Percentiles rank a stretch among this genome's conserved stretches.
Conservation (phyloP, 2,329 filamentous ascomycete species). For the Fonsecaea pedrosoi region DNA sequence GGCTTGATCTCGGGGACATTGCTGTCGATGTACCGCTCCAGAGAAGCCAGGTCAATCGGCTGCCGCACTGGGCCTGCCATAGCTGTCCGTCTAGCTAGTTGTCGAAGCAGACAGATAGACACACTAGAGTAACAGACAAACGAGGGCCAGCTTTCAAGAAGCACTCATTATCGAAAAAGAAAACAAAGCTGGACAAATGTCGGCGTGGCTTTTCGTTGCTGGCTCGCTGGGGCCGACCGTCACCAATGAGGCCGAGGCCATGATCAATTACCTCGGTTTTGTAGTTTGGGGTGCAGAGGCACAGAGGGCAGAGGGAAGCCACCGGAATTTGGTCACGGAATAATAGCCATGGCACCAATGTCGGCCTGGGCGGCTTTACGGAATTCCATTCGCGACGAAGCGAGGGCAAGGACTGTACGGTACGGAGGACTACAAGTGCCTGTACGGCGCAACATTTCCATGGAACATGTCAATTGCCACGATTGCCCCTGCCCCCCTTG, state of each 20-base stretch:
- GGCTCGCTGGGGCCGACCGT: not conserved
- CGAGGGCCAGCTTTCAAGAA: no score
- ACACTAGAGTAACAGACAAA: not conserved
- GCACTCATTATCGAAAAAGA: not conserved
- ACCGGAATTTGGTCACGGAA: not conserved
- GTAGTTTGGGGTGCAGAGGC: not conserved
- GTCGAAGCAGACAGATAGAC: not conserved
- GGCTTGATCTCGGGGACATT: constrained; percentile 84
- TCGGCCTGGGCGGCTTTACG: no score
- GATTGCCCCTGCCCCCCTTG: not conserved
- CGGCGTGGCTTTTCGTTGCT: not conserved
- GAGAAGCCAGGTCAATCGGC: constrained; percentile 79
- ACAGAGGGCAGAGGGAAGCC: not conserved
- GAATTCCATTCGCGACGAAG: no score
- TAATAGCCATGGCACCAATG: no score
- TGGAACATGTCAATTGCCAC: not conserved
- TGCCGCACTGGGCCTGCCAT: constrained; percentile 90
- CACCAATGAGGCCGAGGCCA: not conserved
- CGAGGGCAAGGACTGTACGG: no score
- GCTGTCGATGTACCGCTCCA: constrained; percentile 77
- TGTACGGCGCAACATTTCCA: not conserved
- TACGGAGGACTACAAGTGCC: no score
- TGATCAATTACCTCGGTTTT: not conserved
- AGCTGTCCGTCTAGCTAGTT: constrained; percentile 1
- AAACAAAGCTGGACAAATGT: not conserved